Evolutionary conservation across 257 asterid genomes (phyloP).

Genomic region (Salvia miltiorrhiza): DNA sequence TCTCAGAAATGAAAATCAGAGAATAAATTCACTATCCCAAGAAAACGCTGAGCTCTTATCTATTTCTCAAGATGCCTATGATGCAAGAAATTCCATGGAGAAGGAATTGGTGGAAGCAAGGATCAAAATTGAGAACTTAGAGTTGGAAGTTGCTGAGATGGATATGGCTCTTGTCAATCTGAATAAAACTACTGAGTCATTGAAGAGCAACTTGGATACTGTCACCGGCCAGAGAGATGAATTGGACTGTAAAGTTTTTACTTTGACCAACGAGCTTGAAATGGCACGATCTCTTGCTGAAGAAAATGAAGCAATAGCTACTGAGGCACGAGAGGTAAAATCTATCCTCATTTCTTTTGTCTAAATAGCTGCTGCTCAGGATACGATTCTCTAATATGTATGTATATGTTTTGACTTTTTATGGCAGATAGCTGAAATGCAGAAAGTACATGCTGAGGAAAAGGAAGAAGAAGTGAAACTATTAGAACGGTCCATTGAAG

Average conservation of each 20-base stretch:
- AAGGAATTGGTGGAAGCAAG: slow-evolving; percentile 53
- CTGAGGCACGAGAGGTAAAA: slow-evolving; percentile 83
- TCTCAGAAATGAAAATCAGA: slow-evolving; percentile 39
- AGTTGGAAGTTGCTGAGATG: slow-evolving; percentile 59
- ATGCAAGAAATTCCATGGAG: slow-evolving; percentile 47
- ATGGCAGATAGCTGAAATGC: slow-evolving; percentile 55
- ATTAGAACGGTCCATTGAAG: slow-evolving; percentile 85
- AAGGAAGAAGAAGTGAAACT: slow-evolving; percentile 89
- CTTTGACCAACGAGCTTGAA: slow-evolving; percentile 59
- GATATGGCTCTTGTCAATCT: slow-evolving; percentile 56
- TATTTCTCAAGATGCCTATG: slow-evolving; percentile 40
- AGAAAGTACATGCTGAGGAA: slow-evolving; percentile 57
- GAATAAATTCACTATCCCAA: slow-evolving; percentile 39
- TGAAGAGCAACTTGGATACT: slow-evolving; percentile 53
- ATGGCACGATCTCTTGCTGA: slow-evolving; percentile 59
- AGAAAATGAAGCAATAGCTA: slow-evolving; percentile 62
- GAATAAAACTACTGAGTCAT: slow-evolving; percentile 47
- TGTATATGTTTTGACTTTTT: neutral
- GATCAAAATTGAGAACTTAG: slow-evolving; percentile 48
- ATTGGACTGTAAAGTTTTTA: slow-evolving; percentile 35
- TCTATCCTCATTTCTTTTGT: neutral
- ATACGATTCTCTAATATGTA: slow-evolving; percentile 12
- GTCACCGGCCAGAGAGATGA: slow-evolving; percentile 53
- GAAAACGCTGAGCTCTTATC: slow-evolving; percentile 51
- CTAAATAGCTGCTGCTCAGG: neutral